Conservation (phyloP, 1,139 yeast species). For the Kluyveromyces sp. region DNA sequence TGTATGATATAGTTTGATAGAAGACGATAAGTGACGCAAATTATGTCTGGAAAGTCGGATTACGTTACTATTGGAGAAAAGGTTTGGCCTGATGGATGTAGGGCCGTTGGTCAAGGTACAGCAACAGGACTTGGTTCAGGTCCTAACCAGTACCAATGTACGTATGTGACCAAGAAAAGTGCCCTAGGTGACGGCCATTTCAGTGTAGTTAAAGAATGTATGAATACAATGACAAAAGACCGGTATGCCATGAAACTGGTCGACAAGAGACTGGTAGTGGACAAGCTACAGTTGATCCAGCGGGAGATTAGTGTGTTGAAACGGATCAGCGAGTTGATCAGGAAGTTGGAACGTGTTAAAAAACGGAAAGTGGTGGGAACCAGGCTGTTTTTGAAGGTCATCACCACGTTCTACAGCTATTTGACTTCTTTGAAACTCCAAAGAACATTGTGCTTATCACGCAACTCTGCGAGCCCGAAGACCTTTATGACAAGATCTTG, state of each 20-base stretch:
- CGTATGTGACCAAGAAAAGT: conserved; percentile 20
- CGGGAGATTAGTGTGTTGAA: conserved; percentile 26
- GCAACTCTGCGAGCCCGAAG: conserved; percentile 62
- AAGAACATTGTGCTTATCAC: conserved; percentile 55
- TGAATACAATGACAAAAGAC: conserved; percentile 24
- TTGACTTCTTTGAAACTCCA: conserved; percentile 64
- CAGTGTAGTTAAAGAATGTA: conserved; percentile 30
- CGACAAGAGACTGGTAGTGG: conserved; percentile 21
- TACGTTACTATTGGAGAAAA: neutral
- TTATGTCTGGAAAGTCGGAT: no score
- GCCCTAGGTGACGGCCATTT: conserved; percentile 31
- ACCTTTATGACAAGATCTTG: conserved; percentile 53
- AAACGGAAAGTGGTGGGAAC: conserved; percentile 12
- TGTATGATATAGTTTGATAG: no score
- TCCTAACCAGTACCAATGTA: conserved; percentile 16
- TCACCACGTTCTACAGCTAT: conserved; percentile 54
- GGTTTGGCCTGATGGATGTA: conserved; percentile 1
- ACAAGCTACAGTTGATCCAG: conserved; percentile 26
- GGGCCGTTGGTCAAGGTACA: no score
- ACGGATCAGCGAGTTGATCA: conserved; percentile 19
- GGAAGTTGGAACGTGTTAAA: conserved; percentile 9
- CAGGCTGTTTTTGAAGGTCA: conserved; percentile 33
- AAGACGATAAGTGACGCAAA: no score
- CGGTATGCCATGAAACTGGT: conserved; percentile 29
- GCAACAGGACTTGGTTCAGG: neutral